These are phyloP conservation scores for Echeveria elegans DNA, from an alignment of 164 flowering plant genomes.

Conservation along the genomic window DNA sequence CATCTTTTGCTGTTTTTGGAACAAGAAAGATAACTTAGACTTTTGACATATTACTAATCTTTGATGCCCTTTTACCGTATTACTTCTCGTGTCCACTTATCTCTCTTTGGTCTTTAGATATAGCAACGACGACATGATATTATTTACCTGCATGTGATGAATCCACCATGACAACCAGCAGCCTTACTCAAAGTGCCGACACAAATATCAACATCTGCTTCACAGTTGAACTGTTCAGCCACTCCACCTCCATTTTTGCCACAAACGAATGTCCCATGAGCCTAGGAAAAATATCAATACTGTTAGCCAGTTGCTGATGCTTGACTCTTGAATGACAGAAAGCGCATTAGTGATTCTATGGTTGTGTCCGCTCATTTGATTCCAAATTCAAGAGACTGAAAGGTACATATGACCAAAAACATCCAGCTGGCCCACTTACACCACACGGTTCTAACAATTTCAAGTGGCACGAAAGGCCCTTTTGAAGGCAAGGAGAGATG, in stretches of 20 bases:
- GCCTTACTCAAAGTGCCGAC: constrained; percentile 94
- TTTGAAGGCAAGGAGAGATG: background rate
- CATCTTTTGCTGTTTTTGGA: constrained; percentile 62
- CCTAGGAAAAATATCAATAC: constrained; percentile 29
- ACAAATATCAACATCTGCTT: constrained; percentile 74
- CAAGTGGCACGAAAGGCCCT: background rate
- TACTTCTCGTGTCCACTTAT: no score
- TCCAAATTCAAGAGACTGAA: background rate
- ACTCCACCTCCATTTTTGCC: constrained; percentile 35
- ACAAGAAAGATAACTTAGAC: constrained; percentile 8
- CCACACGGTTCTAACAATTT: background rate
- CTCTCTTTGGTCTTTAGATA: no score
- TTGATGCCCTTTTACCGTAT: no score
- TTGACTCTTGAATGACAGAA: background rate
- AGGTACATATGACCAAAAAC: no score
- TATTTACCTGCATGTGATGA: constrained; percentile 85
- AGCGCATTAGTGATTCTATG: background rate
- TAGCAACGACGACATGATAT: background rate
- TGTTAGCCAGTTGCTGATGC: background rate
- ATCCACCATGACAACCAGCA: constrained; percentile 92
- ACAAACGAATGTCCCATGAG: constrained; percentile 32
- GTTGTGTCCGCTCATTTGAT: background rate
- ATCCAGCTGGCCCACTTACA: background rate
- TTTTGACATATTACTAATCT: background rate
- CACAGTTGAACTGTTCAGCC: constrained; percentile 70